phyloP scores from a whole-genome alignment of 148 eudicot genomes.

The Camellia lanceoleosa region DNA sequence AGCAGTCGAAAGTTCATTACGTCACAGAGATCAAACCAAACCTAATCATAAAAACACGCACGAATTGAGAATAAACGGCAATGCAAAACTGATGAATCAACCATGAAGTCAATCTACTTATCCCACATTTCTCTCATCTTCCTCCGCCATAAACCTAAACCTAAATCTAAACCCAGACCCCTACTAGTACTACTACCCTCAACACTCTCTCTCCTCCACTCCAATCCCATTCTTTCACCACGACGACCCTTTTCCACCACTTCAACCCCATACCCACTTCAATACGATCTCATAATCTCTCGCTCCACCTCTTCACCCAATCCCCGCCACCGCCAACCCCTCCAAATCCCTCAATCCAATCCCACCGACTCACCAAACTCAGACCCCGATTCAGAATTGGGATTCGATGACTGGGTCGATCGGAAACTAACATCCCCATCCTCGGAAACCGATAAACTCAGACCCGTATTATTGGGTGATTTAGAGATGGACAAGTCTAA shows the following conservation, averaged over 20 bases:
- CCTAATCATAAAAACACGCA: background rate
- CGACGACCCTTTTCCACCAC: constrained; percentile 45
- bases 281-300: constrained; percentile 82
- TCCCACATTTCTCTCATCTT: constrained; percentile 35
- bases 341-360: constrained; percentile 27
- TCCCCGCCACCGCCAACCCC: constrained; percentile 25
- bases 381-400: constrained; percentile 34
- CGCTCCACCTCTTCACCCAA: constrained; percentile 44
- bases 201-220: constrained; percentile 13
- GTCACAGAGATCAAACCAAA: background rate
- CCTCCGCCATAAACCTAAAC: constrained; percentile 29
- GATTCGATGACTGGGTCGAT: constrained; percentile 85
- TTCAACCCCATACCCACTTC: constrained; percentile 71
- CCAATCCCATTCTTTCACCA: constrained; percentile 3
- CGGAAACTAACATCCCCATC: constrained; percentile 35
- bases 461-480: background rate
- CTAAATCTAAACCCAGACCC: background rate
- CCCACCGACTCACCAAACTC: constrained; percentile 34
- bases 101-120: constrained; percentile 39
- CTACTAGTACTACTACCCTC: constrained; percentile 11
- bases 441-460: constrained; percentile 15
- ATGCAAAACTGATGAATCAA: constrained; percentile 11
- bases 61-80: too few relatives aligned
- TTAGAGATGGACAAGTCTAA: constrained; percentile 63
- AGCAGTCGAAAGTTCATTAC: too few relatives aligned